phyloP scores from a whole-genome alignment of 1,284 basidiomycete species.

The Crucibulum parvulum region DNA sequence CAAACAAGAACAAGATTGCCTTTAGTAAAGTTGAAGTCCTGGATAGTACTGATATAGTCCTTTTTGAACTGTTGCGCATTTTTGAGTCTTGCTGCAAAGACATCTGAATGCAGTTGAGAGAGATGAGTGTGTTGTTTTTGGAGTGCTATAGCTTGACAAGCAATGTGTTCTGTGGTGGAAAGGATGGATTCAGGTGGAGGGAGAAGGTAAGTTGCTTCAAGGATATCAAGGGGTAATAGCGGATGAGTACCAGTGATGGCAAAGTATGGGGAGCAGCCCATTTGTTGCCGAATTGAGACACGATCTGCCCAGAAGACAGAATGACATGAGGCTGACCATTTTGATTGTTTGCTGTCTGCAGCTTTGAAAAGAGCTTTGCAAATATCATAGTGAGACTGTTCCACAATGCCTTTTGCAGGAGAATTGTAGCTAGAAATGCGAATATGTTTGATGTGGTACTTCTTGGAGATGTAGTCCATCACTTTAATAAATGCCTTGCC shows the following conservation, averaged over 20 bases:
- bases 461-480: accelerated
- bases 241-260: conserved; percentile 35
- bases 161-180: conserved; percentile 27
- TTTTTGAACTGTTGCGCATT: conserved; percentile 23
- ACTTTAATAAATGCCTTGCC: conserved; percentile 40
- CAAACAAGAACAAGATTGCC: conserved; percentile 41
- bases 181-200: conserved; percentile 19
- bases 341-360: too few species aligned
- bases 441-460: too few species aligned
- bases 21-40: conserved; percentile 36
- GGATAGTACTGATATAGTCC: conserved; percentile 26
- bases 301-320: too few species aligned
- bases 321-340: too few species aligned
- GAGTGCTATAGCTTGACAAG: conserved; percentile 16
- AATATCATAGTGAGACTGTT: too few species aligned
- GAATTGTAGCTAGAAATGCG: too few species aligned
- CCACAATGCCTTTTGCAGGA: too few species aligned
- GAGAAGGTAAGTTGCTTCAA: conserved; percentile 45
- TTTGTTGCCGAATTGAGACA: too few species aligned
- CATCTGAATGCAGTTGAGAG: conserved; percentile 10
- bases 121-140: conserved; percentile 22
- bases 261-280: too few species aligned
- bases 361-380: too few species aligned
- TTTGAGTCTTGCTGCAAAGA: conserved; percentile 23
- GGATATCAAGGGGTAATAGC: conserved; percentile 44